Percentiles rank a stretch among this genome's conserved stretches.
Conservation (phyloP, 306 rosid species). For the Purshia tridentata region DNA sequence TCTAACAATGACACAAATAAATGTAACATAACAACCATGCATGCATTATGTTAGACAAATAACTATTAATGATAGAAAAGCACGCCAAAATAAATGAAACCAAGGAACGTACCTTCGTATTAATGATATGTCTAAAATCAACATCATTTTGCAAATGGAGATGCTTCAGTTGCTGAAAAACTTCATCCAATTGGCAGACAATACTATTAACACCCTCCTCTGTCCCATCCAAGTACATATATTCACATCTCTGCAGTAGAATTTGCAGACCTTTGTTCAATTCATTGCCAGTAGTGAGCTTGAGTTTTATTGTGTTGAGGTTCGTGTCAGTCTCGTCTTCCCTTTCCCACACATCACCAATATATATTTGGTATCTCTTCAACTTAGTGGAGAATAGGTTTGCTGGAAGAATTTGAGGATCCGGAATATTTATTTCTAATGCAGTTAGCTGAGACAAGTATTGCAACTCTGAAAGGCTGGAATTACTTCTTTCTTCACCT, state of each 20-base stretch:
- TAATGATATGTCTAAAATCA: conserved; percentile 25
- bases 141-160: conserved; percentile 33
- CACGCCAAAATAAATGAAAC: neutral
- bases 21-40: too few relatives aligned
- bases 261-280: conserved; percentile 26
- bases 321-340: neutral
- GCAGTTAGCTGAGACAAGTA: conserved; percentile 20
- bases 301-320: conserved; percentile 24
- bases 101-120: neutral
- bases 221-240: conserved; percentile 40
- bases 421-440: conserved; percentile 30
- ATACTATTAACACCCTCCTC: conserved; percentile 31
- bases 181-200: conserved; percentile 28
- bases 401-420: conserved; percentile 9
- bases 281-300: conserved; percentile 21
- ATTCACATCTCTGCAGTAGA: conserved; percentile 35
- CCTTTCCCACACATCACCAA: conserved; percentile 30
- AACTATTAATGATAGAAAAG: neutral
- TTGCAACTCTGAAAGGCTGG: conserved; percentile 30
- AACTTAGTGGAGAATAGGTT: conserved; percentile 25
- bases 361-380: conserved; percentile 25
- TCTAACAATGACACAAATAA: too few relatives aligned
- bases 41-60: too few relatives aligned
- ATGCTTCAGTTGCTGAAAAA: conserved; percentile 39
- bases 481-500: conserved; percentile 9